Percentiles rank a stretch among this genome's conserved stretches.
Conservation (phyloP, 495 filamentous ascomycete species). For the Elasticomyces elasticus region DNA sequence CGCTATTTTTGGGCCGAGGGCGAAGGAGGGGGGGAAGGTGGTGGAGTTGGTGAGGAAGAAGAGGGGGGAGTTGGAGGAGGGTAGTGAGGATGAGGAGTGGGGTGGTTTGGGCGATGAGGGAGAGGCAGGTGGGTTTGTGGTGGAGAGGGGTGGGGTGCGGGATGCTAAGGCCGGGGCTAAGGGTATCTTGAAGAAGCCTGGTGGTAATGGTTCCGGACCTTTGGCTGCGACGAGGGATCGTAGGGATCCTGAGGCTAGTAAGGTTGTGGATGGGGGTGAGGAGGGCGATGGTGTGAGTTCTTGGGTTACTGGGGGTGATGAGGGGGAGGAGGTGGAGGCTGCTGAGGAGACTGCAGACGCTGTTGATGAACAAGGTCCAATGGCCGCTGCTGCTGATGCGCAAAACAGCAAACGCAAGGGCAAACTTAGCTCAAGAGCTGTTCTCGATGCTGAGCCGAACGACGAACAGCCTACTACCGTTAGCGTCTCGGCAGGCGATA, state of each 20-base stretch:
- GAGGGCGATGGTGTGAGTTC: not conserved
- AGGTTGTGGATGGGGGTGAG: not conserved
- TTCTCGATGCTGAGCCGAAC: not conserved
- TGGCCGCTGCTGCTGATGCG: not conserved
- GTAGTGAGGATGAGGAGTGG: conserved; percentile 45
- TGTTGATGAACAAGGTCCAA: conserved; percentile 14
- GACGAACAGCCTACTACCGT: not conserved
- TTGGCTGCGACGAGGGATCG: not conserved
- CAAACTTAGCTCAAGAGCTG: not conserved
- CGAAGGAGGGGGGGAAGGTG: not conserved
- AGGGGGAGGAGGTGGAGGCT: not conserved
- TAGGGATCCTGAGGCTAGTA: not conserved
- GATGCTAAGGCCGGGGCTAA: not conserved
- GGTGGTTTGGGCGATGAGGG: conserved; percentile 23
- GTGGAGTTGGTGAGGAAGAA: conserved; percentile 35
- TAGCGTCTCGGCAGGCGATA: conserved; percentile 8
- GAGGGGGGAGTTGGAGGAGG: conserved; percentile 55
- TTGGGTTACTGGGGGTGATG: not conserved
- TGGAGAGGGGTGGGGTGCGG: not conserved
- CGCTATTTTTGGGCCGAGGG: conserved; percentile 30
- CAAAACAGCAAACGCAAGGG: conserved; percentile 13
- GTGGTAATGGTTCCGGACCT: not conserved
- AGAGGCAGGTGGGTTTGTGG: conserved; percentile 9
- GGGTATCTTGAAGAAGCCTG: conserved; percentile 5
- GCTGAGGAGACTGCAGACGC: not conserved